These are phyloP conservation scores for Clavispora carvajalis DNA, from an alignment of 805 yeast genomes.

Conservation along the genomic window DNA sequence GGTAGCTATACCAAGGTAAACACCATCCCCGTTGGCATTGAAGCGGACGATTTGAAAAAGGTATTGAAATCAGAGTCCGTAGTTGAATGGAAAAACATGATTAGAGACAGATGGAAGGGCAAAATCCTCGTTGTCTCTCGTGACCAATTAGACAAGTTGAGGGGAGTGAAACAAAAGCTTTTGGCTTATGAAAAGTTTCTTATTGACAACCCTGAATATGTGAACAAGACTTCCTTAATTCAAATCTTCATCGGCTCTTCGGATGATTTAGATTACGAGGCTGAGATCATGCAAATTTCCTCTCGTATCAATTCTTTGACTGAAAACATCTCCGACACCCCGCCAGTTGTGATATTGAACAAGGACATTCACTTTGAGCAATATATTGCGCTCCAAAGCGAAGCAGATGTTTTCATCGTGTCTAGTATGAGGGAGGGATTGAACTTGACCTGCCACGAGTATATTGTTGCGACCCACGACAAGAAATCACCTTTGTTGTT, in stretches of 20 bases:
- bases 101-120: conserved; percentile 72
- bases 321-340: conserved; percentile 63
- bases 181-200: conserved; percentile 81
- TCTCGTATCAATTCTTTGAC: conserved; percentile 80
- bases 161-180: conserved; percentile 85
- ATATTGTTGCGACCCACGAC: conserved; percentile 65
- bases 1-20: conserved; percentile 54
- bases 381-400: conserved; percentile 77
- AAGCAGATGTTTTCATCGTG: conserved; percentile 84
- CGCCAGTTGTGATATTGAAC: conserved; percentile 81
- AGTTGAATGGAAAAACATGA: conserved; percentile 58
- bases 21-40: conserved; percentile 74
- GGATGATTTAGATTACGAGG: conserved; percentile 59
- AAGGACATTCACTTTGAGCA: conserved; percentile 88
- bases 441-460: conserved; percentile 95
- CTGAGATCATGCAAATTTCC: conserved; percentile 69
- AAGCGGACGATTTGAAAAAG: conserved; percentile 50
- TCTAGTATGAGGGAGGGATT: conserved; percentile 94
- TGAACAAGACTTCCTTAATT: conserved; percentile 66
- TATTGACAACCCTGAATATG: conserved; percentile 62
- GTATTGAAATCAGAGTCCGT: conserved; percentile 48
- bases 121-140: conserved; percentile 75
- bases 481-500: conserved; percentile 77
- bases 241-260: conserved; percentile 69
- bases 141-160: conserved; percentile 79